Evolutionary conservation across 768 basidiomycete genomes (phyloP), one percentile per base, ranked within the genome.

Genomic region (Strobilomyces dryophilus): DNA sequence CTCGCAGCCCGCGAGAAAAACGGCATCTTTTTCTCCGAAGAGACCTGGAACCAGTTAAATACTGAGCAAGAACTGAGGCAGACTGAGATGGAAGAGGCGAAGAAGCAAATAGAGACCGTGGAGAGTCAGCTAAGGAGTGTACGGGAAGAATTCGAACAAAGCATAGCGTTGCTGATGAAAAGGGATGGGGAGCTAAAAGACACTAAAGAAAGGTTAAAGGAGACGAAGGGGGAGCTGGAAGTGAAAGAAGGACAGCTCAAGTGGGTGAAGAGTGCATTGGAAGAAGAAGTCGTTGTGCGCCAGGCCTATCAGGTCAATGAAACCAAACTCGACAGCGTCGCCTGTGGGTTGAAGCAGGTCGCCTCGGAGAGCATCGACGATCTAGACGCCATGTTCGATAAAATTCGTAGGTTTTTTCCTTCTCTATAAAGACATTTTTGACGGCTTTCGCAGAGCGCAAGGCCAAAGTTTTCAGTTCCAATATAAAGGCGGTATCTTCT

Each of bases 1-100:
- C 73, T 92, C 0, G 95, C 97, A 8, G 89, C 94, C 7, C 80
- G 95, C 35, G 94, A 97, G 71, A 95, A 95, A 78, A 94, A 95
- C 62, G 97, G 97, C 8, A 91, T 98, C 34, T 97, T 87, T 69
- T 87, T 98, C 68, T 87, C 92, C 1, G 84, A 91, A 61, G 94
- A 98, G 60, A 85, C 83, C 3, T 98, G 93, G 93, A 81, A 79
- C 44, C 85, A 95, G 66, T 79, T 95, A 72, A 81, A 71, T 8
- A 74, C 76, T 3, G 91, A 92, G 64, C 85, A 92, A 55, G 89
- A 92, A 61, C 73, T 88, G 36, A 77, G 79, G 45, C 81, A 84
- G 62, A 88, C 88, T 8, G 87, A 90, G 61, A 76, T 89, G 50
- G 82, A 86, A 41, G 94, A 98, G 63, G 84, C 91, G 11, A 85